Evolutionary conservation across 306 rosid genomes (phyloP).

Genomic region (Glycyrrhiza uralensis): DNA sequence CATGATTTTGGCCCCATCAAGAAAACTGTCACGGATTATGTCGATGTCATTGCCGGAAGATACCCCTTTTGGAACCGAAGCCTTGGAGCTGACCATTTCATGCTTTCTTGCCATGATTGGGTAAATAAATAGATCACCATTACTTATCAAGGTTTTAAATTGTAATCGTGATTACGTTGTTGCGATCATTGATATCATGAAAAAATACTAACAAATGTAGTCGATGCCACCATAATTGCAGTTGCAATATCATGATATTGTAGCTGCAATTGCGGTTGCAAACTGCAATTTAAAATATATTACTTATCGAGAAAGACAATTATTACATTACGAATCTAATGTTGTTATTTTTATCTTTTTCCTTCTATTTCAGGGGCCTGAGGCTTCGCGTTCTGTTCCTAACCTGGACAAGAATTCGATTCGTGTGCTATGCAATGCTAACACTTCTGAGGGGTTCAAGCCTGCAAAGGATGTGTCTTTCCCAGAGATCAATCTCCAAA

Average conservation of each 20-base stretch:
- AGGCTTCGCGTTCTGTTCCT: conserved; percentile 49
- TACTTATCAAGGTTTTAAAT: background rate
- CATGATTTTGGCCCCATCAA: conserved; percentile 66
- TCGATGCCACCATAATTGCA: too few species aligned
- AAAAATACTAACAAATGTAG: background rate
- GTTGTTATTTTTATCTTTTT: background rate
- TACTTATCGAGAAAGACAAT: too few species aligned
- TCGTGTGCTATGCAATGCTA: conserved; percentile 83
- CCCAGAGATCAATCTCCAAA: conserved; percentile 78
- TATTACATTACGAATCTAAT: too few species aligned
- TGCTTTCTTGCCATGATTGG: conserved; percentile 97
- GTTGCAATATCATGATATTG: too few species aligned
- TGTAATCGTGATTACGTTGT: too few species aligned
- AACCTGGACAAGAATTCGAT: conserved; percentile 57
- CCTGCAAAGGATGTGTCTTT: conserved; percentile 78
- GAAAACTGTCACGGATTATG: conserved; percentile 59
- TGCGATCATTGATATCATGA: too few species aligned
- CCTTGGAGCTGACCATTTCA: conserved; percentile 90
- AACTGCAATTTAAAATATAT: too few species aligned
- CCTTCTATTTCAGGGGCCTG: conserved; percentile 64
- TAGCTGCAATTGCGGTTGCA: background rate
- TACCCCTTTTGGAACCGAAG: conserved; percentile 89
- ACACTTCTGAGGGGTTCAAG: conserved; percentile 85
- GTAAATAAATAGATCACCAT: conserved; percentile 32
- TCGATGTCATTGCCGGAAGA: conserved; percentile 47